A percentile compares a stretch with the other conserved stretches of the same genome.
These are phyloP conservation scores for Salicornia ramosissima DNA, from an alignment of 148 eudicot genomes.

Conservation along the genomic window DNA sequence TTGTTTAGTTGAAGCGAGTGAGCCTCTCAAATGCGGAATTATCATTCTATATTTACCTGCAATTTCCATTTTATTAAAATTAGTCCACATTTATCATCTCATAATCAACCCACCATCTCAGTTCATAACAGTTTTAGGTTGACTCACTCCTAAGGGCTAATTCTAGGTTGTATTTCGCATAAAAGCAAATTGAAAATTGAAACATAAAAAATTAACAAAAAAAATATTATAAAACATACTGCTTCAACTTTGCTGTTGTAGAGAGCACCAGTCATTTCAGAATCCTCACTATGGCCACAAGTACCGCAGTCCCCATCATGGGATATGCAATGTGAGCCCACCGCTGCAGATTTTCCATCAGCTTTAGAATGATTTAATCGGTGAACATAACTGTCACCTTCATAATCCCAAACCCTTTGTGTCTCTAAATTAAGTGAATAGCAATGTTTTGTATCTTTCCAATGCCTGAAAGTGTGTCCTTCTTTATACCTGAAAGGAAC, in stretches of 20 bases:
- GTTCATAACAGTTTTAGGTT: too few relatives aligned
- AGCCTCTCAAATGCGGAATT: too few relatives aligned
- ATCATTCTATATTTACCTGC: too few relatives aligned
- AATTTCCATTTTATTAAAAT: too few relatives aligned
- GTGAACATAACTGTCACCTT: constrained; percentile 85
- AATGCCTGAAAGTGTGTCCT: constrained; percentile 77
- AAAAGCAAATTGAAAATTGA: too few relatives aligned
- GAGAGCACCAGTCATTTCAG: constrained; percentile 52
- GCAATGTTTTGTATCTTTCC: constrained; percentile 75
- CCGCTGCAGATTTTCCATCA: constrained; percentile 58
- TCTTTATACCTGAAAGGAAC: constrained; percentile 62
- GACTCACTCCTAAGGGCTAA: too few relatives aligned
- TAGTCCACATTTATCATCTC: too few relatives aligned
- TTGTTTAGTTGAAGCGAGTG: too few relatives aligned
- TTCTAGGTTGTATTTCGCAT: too few relatives aligned
- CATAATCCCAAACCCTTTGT: constrained; percentile 97
- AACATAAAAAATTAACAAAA: too few relatives aligned
- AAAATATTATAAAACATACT: constrained; percentile 32
- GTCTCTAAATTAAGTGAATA: constrained; percentile 85
- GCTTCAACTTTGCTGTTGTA: constrained; percentile 80
- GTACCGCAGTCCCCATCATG: constrained; percentile 62
- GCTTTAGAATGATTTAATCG: constrained; percentile 79
- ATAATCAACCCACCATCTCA: too few relatives aligned
- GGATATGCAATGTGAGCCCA: constrained; percentile 43
- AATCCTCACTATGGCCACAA: constrained; percentile 63